Base-by-base conservation (phyloP, 164 flowering plant genomes). In the Aristolochia contorta region DNA sequence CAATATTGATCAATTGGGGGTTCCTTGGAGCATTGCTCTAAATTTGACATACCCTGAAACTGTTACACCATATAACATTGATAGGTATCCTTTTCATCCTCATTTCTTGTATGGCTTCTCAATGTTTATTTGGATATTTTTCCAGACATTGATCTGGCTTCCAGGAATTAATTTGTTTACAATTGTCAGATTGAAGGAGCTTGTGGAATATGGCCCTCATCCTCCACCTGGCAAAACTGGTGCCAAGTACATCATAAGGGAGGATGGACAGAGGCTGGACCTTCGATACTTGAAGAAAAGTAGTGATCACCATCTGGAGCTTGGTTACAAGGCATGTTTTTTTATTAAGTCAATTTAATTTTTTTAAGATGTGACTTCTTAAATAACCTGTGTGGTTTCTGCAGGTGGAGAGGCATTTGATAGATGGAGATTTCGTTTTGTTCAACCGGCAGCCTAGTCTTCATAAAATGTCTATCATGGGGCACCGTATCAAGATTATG, bases 221-320 rank as follows among this genome's bases (percentile, higher is more conserved):
- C 99, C 99, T 33, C 99, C 99, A 51, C 93, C 95, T 59, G 99
- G 99, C 9, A 94, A 94, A 79, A 90, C 99, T 61, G 99, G 99
- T 62, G 99, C 99, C 52, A 94, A 84, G 77, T 94, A 91, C 66
- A 94, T 94, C 55, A 94, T 94, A 58, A 79, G 99, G 64, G 96
- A 94, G 70, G 99, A 91, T 73, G 97, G 99, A 1, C 99, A 94
- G 70, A 77, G 99, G 78, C 96, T 94, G 65, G 99, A 94, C 78
- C 99, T 94, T 55, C 86, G 99, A 23, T 94, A 86, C 70, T 70
- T 94, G 80, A 94, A 86, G 77, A 94, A 94, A 69, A 94, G 97
- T 69, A 91, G 96, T 55, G 99, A 91, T 75, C 95, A 88, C 65
- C 99, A 94, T 81, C 70, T 94, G 72, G 99, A 94, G 72, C 89